phyloP scores from a whole-genome alignment of 2,329 filamentous ascomycete species.

The Cercospora sesami region DNA sequence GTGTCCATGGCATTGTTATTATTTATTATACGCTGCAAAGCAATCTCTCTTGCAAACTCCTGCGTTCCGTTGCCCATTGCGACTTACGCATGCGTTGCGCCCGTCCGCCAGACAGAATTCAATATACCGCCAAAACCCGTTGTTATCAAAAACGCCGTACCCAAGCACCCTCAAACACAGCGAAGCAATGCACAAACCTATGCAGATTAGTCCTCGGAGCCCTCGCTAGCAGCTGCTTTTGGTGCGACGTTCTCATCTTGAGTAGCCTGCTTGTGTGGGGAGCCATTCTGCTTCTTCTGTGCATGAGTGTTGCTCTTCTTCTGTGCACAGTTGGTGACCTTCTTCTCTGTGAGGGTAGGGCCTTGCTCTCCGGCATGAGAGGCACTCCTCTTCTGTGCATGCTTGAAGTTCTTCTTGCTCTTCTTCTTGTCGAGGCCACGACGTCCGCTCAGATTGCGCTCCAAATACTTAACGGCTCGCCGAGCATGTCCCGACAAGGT shows the following conservation, averaged over 20 bases:
- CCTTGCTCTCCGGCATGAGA: background rate
- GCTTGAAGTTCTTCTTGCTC: background rate
- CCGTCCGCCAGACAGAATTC: constrained; percentile 2
- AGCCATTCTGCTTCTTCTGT: constrained; percentile 4
- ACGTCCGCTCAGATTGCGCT: constrained; percentile 1
- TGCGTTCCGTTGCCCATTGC: constrained; percentile 1
- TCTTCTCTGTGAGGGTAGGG: background rate
- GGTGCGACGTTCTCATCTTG: constrained; percentile 2
- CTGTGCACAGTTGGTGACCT: background rate
- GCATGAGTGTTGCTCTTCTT: background rate
- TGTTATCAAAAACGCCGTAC: constrained; percentile 6
- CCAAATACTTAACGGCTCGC: background rate
- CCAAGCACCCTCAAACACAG: background rate
- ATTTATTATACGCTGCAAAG: constrained; percentile 15
- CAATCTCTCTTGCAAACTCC: constrained; percentile 6
- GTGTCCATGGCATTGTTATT: background rate
- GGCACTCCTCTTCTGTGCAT: background rate
- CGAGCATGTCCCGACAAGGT: background rate
- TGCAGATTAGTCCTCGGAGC: background rate
- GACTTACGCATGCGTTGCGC: background rate
- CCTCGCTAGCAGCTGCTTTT: background rate
- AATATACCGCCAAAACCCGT: constrained; percentile 3
- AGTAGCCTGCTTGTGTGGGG: background rate
- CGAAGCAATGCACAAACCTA: background rate
- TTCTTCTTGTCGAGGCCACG: constrained; percentile 5